phyloP scores from a whole-genome alignment of 257 asterid species.

The Solanum medicagineum region DNA sequence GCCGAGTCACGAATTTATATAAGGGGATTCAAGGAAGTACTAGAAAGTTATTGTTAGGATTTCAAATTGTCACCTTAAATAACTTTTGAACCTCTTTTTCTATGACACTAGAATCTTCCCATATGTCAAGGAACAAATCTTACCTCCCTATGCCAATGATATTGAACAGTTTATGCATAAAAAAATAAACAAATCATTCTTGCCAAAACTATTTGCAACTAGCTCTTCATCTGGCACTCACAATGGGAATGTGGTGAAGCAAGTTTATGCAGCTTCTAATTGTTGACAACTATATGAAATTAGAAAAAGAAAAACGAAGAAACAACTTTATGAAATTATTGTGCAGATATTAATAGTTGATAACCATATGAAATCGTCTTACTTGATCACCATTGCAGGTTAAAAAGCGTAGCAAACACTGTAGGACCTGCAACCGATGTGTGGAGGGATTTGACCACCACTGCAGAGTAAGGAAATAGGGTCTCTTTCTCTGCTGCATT shows the following conservation, averaged over 20 bases:
- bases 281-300: neutral
- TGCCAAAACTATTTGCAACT: neutral
- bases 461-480: constrained; percentile 63
- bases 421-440: constrained; percentile 93
- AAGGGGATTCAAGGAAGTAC: neutral
- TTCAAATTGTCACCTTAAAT: neutral
- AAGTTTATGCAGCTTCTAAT: neutral
- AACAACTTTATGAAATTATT: neutral
- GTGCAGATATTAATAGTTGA: neutral
- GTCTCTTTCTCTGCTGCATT: neutral
- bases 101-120: neutral
- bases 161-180: neutral
- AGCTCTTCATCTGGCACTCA: neutral
- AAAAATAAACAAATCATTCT: neutral
- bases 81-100: neutral
- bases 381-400: constrained; percentile 36
- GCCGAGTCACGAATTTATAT: neutral
- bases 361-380: neutral
- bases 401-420: constrained; percentile 87
- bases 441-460: constrained; percentile 99
- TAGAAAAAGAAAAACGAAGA: neutral
- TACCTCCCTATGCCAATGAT: neutral
- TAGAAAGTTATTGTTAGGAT: neutral
- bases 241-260: neutral
- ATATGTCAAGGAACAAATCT: neutral